Percentiles rank a stretch among this genome's conserved stretches.
phyloP scores from a whole-genome alignment of 306 rosid genomes.

The Sophora flavescens region DNA sequence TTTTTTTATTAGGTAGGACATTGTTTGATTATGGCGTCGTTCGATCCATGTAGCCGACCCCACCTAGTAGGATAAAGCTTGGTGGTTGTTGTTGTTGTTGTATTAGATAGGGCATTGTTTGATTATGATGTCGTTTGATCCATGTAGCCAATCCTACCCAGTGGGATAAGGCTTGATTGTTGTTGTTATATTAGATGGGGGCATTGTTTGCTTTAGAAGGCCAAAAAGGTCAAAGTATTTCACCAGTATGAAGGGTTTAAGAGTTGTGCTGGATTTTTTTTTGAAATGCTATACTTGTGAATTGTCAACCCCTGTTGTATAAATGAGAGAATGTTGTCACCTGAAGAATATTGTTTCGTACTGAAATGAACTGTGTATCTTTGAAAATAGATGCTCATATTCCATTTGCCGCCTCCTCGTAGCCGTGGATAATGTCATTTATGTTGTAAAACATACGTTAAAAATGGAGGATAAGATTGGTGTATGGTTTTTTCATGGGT shows the following conservation, averaged over 20 bases:
- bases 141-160: no score
- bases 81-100: no score
- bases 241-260: slow-evolving; percentile 9
- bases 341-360: slow-evolving; percentile 9
- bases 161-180: no score
- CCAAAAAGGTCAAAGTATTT: slow-evolving; percentile 21
- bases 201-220: slow-evolving; percentile 27
- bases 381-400: not conserved
- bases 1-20: not conserved
- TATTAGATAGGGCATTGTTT: no score
- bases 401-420: slow-evolving; percentile 12
- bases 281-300: slow-evolving; percentile 16
- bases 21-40: no score
- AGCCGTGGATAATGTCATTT: slow-evolving; percentile 1
- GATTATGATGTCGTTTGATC: no score
- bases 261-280: slow-evolving; percentile 19
- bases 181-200: no score
- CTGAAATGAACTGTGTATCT: slow-evolving; percentile 1
- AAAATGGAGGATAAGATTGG: not conserved
- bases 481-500: not conserved
- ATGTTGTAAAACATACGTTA: not conserved
- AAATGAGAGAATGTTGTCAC: slow-evolving; percentile 8
- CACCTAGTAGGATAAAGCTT: no score
- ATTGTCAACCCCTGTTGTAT: slow-evolving; percentile 20
- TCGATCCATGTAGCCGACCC: no score